Base-by-base conservation (phyloP, 139 green algal genomes). In the Pleodorina starrii region DNA sequence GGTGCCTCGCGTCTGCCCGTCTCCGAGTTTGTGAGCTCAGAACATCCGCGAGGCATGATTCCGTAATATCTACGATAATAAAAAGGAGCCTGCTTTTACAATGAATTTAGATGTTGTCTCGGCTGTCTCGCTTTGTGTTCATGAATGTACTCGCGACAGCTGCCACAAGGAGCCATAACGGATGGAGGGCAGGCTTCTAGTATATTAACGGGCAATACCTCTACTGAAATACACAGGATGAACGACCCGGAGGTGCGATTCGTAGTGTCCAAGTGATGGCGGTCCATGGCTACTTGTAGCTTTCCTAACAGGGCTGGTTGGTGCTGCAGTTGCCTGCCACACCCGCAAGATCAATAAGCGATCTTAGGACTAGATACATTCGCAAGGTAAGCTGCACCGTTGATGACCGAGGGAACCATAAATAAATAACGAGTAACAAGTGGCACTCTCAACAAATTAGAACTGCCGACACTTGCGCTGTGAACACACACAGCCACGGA, bases 311-410 rank as follows among this genome's bases (percentile, higher is more conserved):
- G 2, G n/a, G n/a, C n/a, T n/a, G n/a, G n/a, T n/a, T 25, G 54
- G 29, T 66, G 54, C 54, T 12, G 54, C 54, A 66, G 54, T 66
- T 25, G 54, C 21, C 54, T 66, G 54, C 29, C 7, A 66, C 54
- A 29, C 54, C 54, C 6, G 36, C 54, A 25, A 42, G 16, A 29
- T 76, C 57, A 2, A 16, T 76, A 0, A n/a, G 40, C 0, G 80
- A 86, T 38, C 59, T 86, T 7, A 38, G 59, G 4, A 57, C 42
- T 5, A 74, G 32, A 17, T 86, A 86, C 23, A 86, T 86, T 36
- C 2, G 27, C 7, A 12, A 40, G 59, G 80, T 86, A 16, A 54
- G 78, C 63, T 17, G 63, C 63, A 40, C n/a, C n/a, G n/a, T n/a
- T n/a, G n/a, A n/a, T n/a, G n/a, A n/a, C n/a, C n/a, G n/a, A n/a